These are phyloP conservation scores for Xylona heveae DNA, from an alignment of 495 filamentous ascomycete species.

Conservation along the genomic window DNA sequence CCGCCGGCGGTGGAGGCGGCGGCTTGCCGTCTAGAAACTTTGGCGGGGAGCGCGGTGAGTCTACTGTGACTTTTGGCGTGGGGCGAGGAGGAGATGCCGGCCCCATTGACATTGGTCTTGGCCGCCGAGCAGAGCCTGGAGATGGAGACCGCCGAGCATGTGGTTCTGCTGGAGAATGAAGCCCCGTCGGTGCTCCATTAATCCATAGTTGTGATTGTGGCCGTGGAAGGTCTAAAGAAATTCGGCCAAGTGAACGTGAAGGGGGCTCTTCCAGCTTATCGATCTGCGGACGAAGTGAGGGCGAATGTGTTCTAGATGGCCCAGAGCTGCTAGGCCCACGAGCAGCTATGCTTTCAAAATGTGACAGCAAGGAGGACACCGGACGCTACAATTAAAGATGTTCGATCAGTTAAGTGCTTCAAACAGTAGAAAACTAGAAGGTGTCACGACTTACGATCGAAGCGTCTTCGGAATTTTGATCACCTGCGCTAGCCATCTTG, in stretches of 20 bases:
- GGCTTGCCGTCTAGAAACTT: constrained; percentile 19
- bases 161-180: constrained; percentile 11
- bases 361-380: constrained; percentile 77
- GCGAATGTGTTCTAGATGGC: not conserved
- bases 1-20: constrained; percentile 16
- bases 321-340: constrained; percentile 1
- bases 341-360: constrained; percentile 74
- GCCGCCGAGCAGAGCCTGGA: constrained; percentile 6
- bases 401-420: too few species aligned
- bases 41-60: constrained; percentile 57
- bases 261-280: not conserved
- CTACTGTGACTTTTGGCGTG: constrained; percentile 46
- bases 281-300: not conserved
- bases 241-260: not conserved
- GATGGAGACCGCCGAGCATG: constrained; percentile 1
- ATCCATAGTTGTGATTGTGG: too few species aligned
- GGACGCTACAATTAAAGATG: constrained; percentile 25
- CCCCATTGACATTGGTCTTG: constrained; percentile 24
- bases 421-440: too few species aligned
- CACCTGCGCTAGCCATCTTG: too few species aligned
- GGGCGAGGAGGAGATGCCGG: constrained; percentile 34
- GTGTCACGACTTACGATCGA: too few species aligned
- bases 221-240: not conserved
- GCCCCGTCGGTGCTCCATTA: too few species aligned
- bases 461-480: too few species aligned